These are phyloP conservation scores for Dryas octopetala DNA, from an alignment of 306 rosid genomes.

Conservation along the genomic window DNA sequence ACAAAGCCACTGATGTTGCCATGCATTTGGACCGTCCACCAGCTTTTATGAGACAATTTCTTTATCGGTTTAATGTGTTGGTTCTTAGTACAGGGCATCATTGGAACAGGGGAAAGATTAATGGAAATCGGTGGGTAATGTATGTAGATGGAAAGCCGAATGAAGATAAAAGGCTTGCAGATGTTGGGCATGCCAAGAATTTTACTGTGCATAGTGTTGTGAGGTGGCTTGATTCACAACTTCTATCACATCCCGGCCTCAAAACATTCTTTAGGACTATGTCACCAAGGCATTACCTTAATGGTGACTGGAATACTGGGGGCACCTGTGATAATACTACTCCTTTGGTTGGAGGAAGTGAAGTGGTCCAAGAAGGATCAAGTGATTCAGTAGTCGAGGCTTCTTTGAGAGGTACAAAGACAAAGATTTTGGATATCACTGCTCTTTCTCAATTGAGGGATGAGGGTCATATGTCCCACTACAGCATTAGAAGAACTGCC, in stretches of 20 bases:
- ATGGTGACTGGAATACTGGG: conserved; percentile 95
- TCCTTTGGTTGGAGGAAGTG: conserved; percentile 66
- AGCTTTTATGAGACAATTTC: conserved; percentile 66
- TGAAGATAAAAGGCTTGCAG: conserved; percentile 49
- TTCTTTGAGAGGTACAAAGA: conserved; percentile 79
- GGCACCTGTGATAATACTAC: conserved; percentile 73
- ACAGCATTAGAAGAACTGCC: conserved; percentile 51
- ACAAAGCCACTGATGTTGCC: conserved; percentile 54
- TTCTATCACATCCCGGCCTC: conserved; percentile 58
- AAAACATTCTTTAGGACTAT: conserved; percentile 84
- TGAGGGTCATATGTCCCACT: conserved; percentile 88
- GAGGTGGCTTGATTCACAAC: conserved; percentile 78
- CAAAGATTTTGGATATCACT: conserved; percentile 74
- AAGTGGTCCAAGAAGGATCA: conserved; percentile 62
- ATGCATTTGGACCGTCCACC: conserved; percentile 96
- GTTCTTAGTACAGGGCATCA: conserved; percentile 96
- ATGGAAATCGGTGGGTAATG: conserved; percentile 81
- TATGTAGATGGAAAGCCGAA: conserved; percentile 62
- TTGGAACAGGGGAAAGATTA: conserved; percentile 87
- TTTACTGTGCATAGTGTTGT: conserved; percentile 60
- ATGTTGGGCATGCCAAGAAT: conserved; percentile 67
- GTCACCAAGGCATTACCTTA: conserved; percentile 79
- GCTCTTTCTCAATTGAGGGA: conserved; percentile 84
- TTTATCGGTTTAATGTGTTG: conserved; percentile 65
- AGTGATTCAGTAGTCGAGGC: conserved; percentile 52